A percentile compares a stretch with the other conserved stretches of the same genome.
These are phyloP conservation scores for Serpula lacrymans DNA, from an alignment of 768 basidiomycete species.

Conservation along the genomic window DNA sequence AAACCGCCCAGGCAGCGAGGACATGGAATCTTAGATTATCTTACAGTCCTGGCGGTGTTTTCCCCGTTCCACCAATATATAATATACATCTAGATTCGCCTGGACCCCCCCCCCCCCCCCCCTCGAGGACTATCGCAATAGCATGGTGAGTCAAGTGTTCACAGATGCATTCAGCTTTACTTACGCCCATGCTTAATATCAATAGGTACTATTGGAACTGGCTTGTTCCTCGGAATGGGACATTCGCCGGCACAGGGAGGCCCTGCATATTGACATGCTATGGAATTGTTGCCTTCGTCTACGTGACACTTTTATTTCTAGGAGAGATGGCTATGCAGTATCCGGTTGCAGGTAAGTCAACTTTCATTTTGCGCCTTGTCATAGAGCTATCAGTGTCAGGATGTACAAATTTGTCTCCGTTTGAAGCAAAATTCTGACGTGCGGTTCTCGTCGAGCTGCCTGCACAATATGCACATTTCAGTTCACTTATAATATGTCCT, in stretches of 20 bases:
- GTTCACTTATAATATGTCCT: slow-evolving; percentile 19
- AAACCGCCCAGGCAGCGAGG: too few relatives aligned
- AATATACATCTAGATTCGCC: neutral
- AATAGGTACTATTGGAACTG: slow-evolving; percentile 57
- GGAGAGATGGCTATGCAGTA: slow-evolving; percentile 90
- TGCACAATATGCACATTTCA: slow-evolving; percentile 5
- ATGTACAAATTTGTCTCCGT: too few relatives aligned
- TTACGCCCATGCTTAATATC: too few relatives aligned
- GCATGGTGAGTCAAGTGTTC: too few relatives aligned
- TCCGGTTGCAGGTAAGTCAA: slow-evolving; percentile 57
- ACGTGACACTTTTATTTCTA: slow-evolving; percentile 72
- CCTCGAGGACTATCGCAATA: slow-evolving; percentile 84
- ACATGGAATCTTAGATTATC: too few relatives aligned
- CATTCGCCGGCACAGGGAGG: slow-evolving; percentile 78
- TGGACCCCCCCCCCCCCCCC: slow-evolving; percentile 56
- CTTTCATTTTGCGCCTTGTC: neutral
- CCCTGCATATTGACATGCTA: slow-evolving; percentile 84
- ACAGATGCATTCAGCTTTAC: too few relatives aligned
- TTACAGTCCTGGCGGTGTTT: too few relatives aligned
- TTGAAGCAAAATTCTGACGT: slow-evolving; percentile 1
- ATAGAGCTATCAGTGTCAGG: neutral
- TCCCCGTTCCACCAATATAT: slow-evolving; percentile 11
- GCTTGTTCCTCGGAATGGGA: slow-evolving; percentile 64
- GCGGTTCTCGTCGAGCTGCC: slow-evolving; percentile 3
- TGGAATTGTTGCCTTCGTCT: slow-evolving; percentile 66